Evolutionary conservation across 768 basidiomycete genomes (phyloP).

Genomic region (Amyloporia xantha): DNA sequence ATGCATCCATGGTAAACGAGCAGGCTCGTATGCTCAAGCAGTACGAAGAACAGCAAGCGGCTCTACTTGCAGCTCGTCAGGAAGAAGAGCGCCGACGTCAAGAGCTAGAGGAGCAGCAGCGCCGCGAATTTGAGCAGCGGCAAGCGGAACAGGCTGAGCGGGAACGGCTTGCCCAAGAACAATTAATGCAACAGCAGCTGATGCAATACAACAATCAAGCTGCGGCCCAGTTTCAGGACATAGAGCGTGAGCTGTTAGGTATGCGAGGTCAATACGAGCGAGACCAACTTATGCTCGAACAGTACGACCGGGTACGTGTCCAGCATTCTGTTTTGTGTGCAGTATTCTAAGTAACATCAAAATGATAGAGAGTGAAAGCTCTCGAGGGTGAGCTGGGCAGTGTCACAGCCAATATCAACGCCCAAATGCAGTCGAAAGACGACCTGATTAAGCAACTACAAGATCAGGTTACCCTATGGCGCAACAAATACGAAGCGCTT

Average conservation of each 20-base stretch:
- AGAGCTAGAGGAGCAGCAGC: constrained; percentile 72
- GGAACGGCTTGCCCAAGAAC: constrained; percentile 84
- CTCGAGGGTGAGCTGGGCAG: constrained; percentile 84
- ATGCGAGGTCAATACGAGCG: constrained; percentile 98
- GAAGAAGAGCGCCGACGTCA: constrained; percentile 76
- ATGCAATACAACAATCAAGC: constrained; percentile 75
- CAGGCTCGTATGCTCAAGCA: constrained; percentile 93
- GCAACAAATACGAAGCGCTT: constrained; percentile 97
- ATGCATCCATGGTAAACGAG: constrained; percentile 70
- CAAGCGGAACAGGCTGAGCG: constrained; percentile 84
- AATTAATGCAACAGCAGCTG: constrained; percentile 77
- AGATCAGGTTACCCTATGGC: constrained; percentile 94
- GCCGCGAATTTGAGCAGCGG: constrained; percentile 83
- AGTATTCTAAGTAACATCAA: neutral
- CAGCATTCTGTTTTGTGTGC: neutral
- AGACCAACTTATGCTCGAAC: constrained; percentile 94
- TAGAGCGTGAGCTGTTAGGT: constrained; percentile 84
- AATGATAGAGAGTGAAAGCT: constrained; percentile 81
- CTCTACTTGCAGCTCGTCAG: constrained; percentile 73
- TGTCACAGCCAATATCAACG: constrained; percentile 67
- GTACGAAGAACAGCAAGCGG: constrained; percentile 93
- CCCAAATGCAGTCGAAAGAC: constrained; percentile 88
- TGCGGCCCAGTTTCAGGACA: constrained; percentile 67
- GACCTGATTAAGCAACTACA: constrained; percentile 93
- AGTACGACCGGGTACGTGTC: constrained; percentile 83